A percentile compares a stretch with the other conserved stretches of the same genome.
phyloP scores from a whole-genome alignment of 345 rosid genomes.

The Euphorbia pulcherrima region DNA sequence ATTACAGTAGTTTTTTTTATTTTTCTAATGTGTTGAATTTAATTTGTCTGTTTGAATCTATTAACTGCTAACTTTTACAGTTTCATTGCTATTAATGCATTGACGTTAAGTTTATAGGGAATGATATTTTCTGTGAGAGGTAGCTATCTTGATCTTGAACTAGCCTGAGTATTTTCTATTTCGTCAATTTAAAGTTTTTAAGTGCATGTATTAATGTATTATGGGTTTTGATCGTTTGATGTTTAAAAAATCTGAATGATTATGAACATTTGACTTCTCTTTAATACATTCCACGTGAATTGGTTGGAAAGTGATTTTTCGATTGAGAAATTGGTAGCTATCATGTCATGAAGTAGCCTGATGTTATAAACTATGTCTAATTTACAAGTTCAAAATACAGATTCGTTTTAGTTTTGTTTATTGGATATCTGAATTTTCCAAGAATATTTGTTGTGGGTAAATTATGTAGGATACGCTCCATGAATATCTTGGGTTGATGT shows the following conservation, averaged over 20 bases:
- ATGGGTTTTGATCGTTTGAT: not conserved
- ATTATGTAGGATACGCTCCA: constrained; percentile 74
- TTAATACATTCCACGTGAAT: not conserved
- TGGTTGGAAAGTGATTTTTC: not conserved
- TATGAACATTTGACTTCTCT: not conserved
- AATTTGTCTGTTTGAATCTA: not conserved
- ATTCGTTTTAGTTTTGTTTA: not conserved
- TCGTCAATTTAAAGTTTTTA: constrained; percentile 4
- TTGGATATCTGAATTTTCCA: not conserved
- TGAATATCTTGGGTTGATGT: constrained; percentile 84
- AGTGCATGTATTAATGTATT: no score
- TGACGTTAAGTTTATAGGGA: not conserved
- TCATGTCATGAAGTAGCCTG: not conserved
- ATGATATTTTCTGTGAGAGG: constrained; percentile 8
- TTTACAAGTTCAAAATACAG: not conserved
- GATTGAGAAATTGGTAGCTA: not conserved
- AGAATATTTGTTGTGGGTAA: constrained; percentile 1
- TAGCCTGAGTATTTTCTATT: not conserved
- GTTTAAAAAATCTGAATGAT: not conserved
- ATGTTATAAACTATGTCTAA: not conserved
- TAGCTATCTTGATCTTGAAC: not conserved
- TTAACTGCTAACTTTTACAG: not conserved
- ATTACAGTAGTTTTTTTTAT: not conserved
- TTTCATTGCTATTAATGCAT: not conserved
- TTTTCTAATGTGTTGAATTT: constrained; percentile 1